Evolutionary conservation across 1,284 basidiomycete genomes (phyloP), one percentile per base, ranked within the genome.

Genomic region (Ceratobasidium sp.): DNA sequence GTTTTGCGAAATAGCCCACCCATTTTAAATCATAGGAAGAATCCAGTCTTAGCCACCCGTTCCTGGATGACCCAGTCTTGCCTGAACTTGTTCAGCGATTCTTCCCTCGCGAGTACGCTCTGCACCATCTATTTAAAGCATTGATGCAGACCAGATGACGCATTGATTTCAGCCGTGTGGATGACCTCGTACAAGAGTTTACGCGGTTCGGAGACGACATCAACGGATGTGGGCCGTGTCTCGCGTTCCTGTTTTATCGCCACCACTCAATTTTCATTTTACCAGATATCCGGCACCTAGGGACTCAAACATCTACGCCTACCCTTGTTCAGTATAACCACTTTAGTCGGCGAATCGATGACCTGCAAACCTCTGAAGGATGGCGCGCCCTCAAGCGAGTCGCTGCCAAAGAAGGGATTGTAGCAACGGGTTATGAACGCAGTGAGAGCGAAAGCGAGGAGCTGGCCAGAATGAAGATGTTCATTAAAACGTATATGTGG

Each of bases 341-440:
- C 75, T 91, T 87, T 87, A 90, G 89, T 0, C 82, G 82, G 53
- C 84, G 89, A 9, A 80, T 91, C 3, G 90, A 92, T 77, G 79
- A 81, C 1, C 83, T 93, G 0, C 83, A 88, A 59, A 91, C 89
- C 0, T 88, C 87, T 14, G 89, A 91, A 77, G 88, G 86, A 0
- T 92, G 90, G 90, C 83, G 88, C 41, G 85, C 83, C 28, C 83
- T 95, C 77, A 92, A 90, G 80, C 87, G 86, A 30, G 81, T 90
- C 45, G 84, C 88, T 50, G 87, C 89, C 75, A 84, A 85, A 74
- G 91, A 93, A 80, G 92, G 93, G 0, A 77, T 89, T 30, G 85
- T 89, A 1, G 85, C 82, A 2, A 89, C 90, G 57, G 84, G 88
- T 74, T 89, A 88, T 75, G 88, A 90, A 74, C 83, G 89, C 26